Evolutionary conservation across 352 stramenopile species (phyloP).

Genomic region (Phytophthora vignae): DNA sequence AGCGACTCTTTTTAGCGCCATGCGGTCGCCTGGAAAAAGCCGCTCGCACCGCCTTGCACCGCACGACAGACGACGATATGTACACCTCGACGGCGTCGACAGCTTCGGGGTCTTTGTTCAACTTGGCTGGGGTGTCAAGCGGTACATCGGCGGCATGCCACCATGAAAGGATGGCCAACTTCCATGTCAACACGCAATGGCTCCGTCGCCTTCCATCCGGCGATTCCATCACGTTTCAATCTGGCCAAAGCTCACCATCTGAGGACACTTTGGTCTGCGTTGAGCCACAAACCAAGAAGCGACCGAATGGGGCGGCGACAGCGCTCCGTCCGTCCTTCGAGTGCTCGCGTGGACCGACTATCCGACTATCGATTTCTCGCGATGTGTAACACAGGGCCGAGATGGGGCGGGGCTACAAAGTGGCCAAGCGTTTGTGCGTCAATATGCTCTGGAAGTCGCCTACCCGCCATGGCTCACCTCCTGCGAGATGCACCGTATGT

Average conservation of each 20-base stretch:
- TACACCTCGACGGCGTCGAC: slow-evolving; percentile 24
- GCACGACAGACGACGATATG: slow-evolving; percentile 18
- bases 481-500: slow-evolving; percentile 26
- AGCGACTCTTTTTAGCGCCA: slow-evolving; percentile 22
- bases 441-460: slow-evolving; percentile 10
- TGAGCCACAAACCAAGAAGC: slow-evolving; percentile 18
- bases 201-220: neutral
- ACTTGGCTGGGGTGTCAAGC: neutral
- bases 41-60: slow-evolving; percentile 2
- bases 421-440: slow-evolving; percentile 19
- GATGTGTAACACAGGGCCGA: slow-evolving; percentile 34
- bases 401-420: slow-evolving; percentile 33
- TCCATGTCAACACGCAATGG: slow-evolving; percentile 2
- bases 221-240: neutral
- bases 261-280: neutral
- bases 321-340: slow-evolving; percentile 1
- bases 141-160: neutral
- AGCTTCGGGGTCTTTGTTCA: slow-evolving; percentile 2
- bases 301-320: slow-evolving; percentile 1
- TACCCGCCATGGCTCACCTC: slow-evolving; percentile 19
- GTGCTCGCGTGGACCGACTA: slow-evolving; percentile 33
- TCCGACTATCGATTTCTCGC: slow-evolving; percentile 24
- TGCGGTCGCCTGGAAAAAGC: slow-evolving; percentile 30
- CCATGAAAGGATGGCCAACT: slow-evolving; percentile 6
- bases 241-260: neutral